A percentile compares a stretch with the other conserved stretches of the same genome.
phyloP scores from a whole-genome alignment of 805 yeast species.

The Metschnikowia dekortorum region DNA sequence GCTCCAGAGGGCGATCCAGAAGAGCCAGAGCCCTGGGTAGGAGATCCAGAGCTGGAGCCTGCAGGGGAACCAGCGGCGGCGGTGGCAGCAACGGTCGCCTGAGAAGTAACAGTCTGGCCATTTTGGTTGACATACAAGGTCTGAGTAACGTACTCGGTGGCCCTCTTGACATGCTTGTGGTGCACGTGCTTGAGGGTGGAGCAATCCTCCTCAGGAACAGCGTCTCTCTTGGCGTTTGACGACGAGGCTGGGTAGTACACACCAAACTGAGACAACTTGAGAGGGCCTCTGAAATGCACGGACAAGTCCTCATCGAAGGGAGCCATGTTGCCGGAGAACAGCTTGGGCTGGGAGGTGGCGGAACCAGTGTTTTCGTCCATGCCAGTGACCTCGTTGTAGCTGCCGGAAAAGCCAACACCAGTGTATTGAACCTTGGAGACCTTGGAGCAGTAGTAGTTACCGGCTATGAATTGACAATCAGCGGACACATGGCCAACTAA shows the following conservation, averaged over 20 bases:
- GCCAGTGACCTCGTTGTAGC: constrained; percentile 71
- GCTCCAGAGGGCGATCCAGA: constrained; percentile 3
- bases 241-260: constrained; percentile 72
- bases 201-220: constrained; percentile 39
- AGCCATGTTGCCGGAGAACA: constrained; percentile 68
- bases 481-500: constrained; percentile 21
- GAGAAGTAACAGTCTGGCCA: constrained; percentile 40
- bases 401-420: constrained; percentile 80
- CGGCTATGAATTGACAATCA: constrained; percentile 49
- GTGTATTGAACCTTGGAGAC: constrained; percentile 63
- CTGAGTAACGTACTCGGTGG: constrained; percentile 69
- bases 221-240: constrained; percentile 40
- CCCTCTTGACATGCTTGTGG: constrained; percentile 53
- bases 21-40: neutral
- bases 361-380: constrained; percentile 71
- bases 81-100: constrained; percentile 1
- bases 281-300: constrained; percentile 88
- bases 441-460: constrained; percentile 80
- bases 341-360: constrained; percentile 54
- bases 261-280: constrained; percentile 77
- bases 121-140: constrained; percentile 65
- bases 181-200: constrained; percentile 39
- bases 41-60: neutral
- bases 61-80: neutral
- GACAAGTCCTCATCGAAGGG: constrained; percentile 86